phyloP scores from a whole-genome alignment of 768 basidiomycete genomes.

The Pulveroboletus sp. region DNA sequence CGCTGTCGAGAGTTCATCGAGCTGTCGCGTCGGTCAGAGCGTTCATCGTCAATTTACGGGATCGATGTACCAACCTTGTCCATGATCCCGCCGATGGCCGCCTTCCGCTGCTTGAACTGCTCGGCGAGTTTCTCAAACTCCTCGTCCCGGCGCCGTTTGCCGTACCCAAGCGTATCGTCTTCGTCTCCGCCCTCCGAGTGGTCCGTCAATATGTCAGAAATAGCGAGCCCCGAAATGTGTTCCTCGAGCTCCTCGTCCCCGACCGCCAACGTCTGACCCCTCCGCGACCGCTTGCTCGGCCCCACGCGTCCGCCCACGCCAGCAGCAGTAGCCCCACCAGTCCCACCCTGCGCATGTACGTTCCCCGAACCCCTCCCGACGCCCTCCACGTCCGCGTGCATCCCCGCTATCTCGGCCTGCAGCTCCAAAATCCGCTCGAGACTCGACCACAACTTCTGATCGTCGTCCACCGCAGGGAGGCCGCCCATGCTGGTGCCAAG shows the following conservation, averaged over 20 bases:
- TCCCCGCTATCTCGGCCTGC: constrained; percentile 65
- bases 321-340: not conserved
- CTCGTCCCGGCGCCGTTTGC: constrained; percentile 53
- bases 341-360: not conserved
- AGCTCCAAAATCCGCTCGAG: constrained; percentile 66
- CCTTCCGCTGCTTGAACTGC: constrained; percentile 66
- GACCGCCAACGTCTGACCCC: constrained; percentile 36
- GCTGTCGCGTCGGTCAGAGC: constrained; percentile 13
- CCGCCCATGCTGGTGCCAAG: constrained; percentile 5
- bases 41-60: no score
- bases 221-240: constrained; percentile 9
- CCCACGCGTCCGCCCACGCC: constrained; percentile 15
- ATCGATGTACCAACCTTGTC: constrained; percentile 47
- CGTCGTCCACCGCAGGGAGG: constrained; percentile 28
- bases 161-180: constrained; percentile 51
- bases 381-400: constrained; percentile 75
- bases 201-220: constrained; percentile 24
- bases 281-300: constrained; percentile 19
- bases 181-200: constrained; percentile 36
- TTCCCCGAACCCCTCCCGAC: constrained; percentile 29
- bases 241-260: constrained; percentile 27
- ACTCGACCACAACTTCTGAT: constrained; percentile 62
- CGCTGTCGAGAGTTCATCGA: constrained; percentile 31
- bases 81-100: constrained; percentile 71
- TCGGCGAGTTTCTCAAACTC: constrained; percentile 66